Conservation (phyloP, 1,284 basidiomycete genomes). For the Meripilus lineatus region DNA sequence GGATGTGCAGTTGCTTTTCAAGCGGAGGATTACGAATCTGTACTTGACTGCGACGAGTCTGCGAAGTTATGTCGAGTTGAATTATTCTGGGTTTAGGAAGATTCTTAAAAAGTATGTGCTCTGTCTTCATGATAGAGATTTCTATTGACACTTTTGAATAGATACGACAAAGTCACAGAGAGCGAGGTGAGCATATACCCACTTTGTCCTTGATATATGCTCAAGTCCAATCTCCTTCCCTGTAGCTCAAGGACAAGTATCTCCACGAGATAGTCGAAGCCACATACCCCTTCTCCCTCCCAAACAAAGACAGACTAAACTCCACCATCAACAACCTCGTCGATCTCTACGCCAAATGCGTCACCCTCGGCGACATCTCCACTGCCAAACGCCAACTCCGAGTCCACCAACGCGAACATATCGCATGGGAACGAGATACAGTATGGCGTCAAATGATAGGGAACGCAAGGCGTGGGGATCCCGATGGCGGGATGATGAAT, state of each 20-base stretch:
- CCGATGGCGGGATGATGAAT: conserved; percentile 27
- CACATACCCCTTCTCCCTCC: conserved; percentile 63
- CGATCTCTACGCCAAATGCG: conserved; percentile 83
- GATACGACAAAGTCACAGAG: conserved; percentile 94
- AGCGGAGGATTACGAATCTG: conserved; percentile 85
- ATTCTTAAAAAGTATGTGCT: conserved; percentile 86
- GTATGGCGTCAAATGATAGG: conserved; percentile 99
- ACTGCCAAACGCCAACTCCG: conserved; percentile 81
- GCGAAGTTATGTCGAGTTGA: conserved; percentile 91
- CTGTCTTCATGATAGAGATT: conserved; percentile 3
- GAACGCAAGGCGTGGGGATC: conserved; percentile 69
- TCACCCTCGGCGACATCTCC: conserved; percentile 70
- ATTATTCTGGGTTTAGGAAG: conserved; percentile 93
- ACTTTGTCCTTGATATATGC: neutral
- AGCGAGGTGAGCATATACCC: conserved; percentile 46
- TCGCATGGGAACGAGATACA: conserved; percentile 93
- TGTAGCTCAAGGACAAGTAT: conserved; percentile 78
- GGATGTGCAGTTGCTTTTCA: conserved; percentile 87
- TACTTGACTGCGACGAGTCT: conserved; percentile 84
- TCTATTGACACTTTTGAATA: conserved; percentile 25
- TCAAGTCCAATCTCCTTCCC: conserved; percentile 5
- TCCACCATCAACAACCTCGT: conserved; percentile 59
- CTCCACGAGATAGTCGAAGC: conserved; percentile 73
- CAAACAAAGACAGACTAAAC: conserved; percentile 63
- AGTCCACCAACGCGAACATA: conserved; percentile 87